Evolutionary conservation across 2,329 filamentous ascomycete genomes (phyloP).

Genomic region (Colletotrichum gloeosporioides): DNA sequence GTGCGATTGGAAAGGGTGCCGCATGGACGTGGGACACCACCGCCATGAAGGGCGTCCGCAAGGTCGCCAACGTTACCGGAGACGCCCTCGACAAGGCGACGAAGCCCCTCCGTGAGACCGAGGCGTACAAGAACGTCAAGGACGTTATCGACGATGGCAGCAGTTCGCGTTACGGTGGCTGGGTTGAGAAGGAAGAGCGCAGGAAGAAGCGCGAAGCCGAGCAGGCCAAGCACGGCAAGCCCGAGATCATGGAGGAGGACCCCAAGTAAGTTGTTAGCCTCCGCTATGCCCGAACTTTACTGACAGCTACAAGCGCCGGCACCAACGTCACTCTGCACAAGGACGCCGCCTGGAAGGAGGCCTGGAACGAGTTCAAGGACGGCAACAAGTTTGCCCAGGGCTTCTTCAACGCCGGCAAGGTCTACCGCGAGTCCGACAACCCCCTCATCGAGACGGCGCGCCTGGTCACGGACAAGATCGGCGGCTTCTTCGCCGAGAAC

Average conservation of each 20-base stretch:
- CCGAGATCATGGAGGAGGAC: conserved; percentile 78
- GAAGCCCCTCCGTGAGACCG: conserved; percentile 89
- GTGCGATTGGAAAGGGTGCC: conserved; percentile 87
- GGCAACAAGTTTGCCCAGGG: conserved; percentile 87
- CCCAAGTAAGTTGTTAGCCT: conserved; percentile 72
- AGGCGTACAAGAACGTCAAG: conserved; percentile 94
- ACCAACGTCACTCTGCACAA: conserved; percentile 96
- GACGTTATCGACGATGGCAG: conserved; percentile 96
- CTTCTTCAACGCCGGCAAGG: conserved; percentile 82
- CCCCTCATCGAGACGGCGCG: conserved; percentile 91
- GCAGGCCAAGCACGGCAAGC: conserved; percentile 52
- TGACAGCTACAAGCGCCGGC: conserved; percentile 71
- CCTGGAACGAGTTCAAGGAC: conserved; percentile 96
- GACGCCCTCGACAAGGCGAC: conserved; percentile 93
- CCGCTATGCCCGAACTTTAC: conserved; percentile 23
- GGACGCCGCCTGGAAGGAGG: conserved; percentile 96
- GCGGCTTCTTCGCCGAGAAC: conserved; percentile 97
- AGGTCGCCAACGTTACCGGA: conserved; percentile 84
- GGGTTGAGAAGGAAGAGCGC: conserved; percentile 95
- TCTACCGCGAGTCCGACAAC: conserved; percentile 97
- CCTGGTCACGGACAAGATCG: conserved; percentile 90
- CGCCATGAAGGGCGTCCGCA: conserved; percentile 88
- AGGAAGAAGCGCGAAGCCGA: conserved; percentile 79
- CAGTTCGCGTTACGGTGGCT: conserved; percentile 94
- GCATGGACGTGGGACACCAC: conserved; percentile 97